Conservation (phyloP, 169 alveolate species). For the Cryptosporidium muris region DNA sequence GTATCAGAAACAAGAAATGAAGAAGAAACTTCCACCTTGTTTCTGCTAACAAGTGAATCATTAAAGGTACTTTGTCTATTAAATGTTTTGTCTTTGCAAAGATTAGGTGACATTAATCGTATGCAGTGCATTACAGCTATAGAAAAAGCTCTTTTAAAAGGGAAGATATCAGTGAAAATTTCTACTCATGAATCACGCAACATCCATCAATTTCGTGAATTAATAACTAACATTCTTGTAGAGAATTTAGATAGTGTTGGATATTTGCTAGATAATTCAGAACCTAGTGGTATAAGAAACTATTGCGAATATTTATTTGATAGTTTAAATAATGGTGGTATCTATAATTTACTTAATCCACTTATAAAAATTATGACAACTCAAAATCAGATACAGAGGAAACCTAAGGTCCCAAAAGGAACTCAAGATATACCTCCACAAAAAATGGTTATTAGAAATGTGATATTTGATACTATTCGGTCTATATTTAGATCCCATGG, state of each 20-base stretch:
- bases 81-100: slow-evolving; percentile 17
- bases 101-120: slow-evolving; percentile 20
- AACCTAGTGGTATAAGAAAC: neutral
- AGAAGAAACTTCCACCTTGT: too few relatives aligned
- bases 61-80: slow-evolving; percentile 12
- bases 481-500: slow-evolving; percentile 91
- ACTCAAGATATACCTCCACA: slow-evolving; percentile 92
- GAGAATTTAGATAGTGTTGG: neutral
- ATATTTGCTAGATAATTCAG: neutral
- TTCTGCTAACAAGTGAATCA: too few relatives aligned
- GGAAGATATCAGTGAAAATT: slow-evolving; percentile 4
- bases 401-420: slow-evolving; percentile 94
- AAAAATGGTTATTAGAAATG: slow-evolving; percentile 90
- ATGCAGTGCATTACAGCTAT: slow-evolving; percentile 11
- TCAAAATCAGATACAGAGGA: slow-evolving; percentile 75
- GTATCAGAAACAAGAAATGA: too few relatives aligned
- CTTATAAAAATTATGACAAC: slow-evolving; percentile 42
- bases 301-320: neutral
- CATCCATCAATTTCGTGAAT: slow-evolving; percentile 26
- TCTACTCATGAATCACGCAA: slow-evolving; percentile 49
- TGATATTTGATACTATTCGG: slow-evolving; percentile 85
- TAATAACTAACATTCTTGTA: neutral
- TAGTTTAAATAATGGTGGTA: slow-evolving; percentile 1
- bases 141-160: slow-evolving; percentile 36
- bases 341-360: neutral